These are phyloP conservation scores for Pharus latifolius DNA, from an alignment of 176 grass and related monocot species.

Conservation along the genomic window DNA sequence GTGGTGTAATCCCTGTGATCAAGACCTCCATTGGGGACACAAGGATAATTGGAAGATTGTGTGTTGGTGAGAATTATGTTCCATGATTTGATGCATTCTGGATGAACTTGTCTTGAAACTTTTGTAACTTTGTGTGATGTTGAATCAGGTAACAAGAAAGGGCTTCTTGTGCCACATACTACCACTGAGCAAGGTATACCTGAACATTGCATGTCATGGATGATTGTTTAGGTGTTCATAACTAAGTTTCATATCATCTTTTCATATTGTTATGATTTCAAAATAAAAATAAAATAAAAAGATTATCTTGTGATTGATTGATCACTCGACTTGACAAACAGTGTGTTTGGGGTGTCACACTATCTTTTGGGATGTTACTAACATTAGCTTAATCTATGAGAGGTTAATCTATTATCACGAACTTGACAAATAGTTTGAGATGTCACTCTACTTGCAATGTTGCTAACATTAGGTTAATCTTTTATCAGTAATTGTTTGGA, in stretches of 20 bases:
- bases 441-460: no score
- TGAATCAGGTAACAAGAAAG: conserved; percentile 68
- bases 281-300: background rate
- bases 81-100: background rate
- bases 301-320: no score
- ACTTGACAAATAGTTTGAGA: no score
- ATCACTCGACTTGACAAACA: no score
- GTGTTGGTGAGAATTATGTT: conserved; percentile 39
- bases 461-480: no score
- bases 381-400: no score
- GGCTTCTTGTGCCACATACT: conserved; percentile 74
- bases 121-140: background rate
- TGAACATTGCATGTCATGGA: background rate
- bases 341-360: no score
- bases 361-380: no score
- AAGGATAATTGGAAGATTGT: conserved; percentile 66
- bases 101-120: background rate
- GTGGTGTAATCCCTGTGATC: conserved; percentile 54
- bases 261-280: background rate
- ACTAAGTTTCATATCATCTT: background rate
- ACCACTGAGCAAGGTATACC: conserved; percentile 71
- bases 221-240: background rate
- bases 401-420: no score
- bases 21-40: conserved; percentile 61
- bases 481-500: no score